Conservation (phyloP, 2,329 filamentous ascomycete genomes). For the Alternaria arborescens region DNA sequence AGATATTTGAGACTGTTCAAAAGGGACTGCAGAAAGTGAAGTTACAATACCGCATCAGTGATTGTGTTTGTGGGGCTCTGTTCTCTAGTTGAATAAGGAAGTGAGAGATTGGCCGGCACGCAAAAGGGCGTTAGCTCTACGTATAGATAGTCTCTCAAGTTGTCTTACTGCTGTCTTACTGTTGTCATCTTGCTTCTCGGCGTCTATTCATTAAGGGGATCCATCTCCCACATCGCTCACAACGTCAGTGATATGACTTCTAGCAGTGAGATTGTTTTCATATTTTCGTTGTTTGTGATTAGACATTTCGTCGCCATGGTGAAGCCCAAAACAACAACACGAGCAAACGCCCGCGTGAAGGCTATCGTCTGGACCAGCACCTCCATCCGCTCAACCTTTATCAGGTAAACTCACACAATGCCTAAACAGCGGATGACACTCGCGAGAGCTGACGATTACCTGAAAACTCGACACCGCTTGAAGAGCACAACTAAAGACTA, state of each 20-base stretch:
- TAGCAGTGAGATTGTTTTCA: not conserved
- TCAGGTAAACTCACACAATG: not conserved
- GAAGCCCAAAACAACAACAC: not conserved
- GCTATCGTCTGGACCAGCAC: not conserved
- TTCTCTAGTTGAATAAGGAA: not conserved
- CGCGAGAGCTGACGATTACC: not conserved
- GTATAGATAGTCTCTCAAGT: not conserved
- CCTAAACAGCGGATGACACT: not conserved
- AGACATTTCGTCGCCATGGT: constrained; percentile 1
- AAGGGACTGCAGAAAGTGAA: not conserved
- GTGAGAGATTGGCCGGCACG: not conserved
- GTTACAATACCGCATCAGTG: not conserved
- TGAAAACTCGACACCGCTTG: constrained; percentile 1
- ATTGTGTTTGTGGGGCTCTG: not conserved
- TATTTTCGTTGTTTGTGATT: not conserved
- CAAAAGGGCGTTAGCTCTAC: not conserved
- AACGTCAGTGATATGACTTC: not conserved
- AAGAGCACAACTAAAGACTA: not conserved
- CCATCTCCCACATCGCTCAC: not conserved
- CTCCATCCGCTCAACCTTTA: not conserved
- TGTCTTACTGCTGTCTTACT: not conserved
- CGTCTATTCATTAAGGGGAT: not conserved
- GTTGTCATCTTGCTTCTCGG: not conserved
- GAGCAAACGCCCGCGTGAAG: not conserved
- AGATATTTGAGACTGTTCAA: not conserved